A percentile compares a stretch with the other conserved stretches of the same genome.
Conservation (phyloP, 2,329 filamentous ascomycete genomes). For the Aspergillus sp. region DNA sequence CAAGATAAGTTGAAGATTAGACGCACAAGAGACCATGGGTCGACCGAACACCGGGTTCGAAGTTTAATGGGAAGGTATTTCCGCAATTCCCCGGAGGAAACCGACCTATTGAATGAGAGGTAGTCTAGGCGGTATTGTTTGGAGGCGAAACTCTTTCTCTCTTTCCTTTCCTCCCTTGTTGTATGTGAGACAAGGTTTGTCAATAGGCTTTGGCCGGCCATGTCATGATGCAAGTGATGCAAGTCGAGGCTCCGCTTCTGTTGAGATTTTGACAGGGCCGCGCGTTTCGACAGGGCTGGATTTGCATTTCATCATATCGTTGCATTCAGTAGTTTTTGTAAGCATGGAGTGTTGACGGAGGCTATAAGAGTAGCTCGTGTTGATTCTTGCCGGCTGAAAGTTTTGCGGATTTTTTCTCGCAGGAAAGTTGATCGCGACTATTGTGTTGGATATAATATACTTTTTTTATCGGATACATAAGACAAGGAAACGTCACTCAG, state of each 20-base stretch:
- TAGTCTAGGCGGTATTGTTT: not conserved
- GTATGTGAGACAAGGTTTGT: constrained; percentile 2
- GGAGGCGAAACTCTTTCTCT: constrained; percentile 6
- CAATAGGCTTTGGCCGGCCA: constrained; percentile 10
- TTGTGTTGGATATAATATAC: not conserved
- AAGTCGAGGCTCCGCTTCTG: constrained; percentile 12
- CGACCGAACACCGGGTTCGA: not conserved
- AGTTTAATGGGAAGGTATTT: constrained; percentile 5
- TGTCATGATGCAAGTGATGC: constrained; percentile 24
- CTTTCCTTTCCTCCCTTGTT: not conserved
- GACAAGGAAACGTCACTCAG: not conserved
- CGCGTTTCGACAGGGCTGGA: not conserved
- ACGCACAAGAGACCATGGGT: not conserved
- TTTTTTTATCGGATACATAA: not conserved
- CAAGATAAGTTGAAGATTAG: constrained; percentile 6
- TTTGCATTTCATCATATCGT: constrained; percentile 26
- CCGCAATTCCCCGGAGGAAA: not conserved
- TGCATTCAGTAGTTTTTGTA: constrained; percentile 12
- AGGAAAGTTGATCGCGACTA: too few species aligned
- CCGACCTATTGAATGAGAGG: not conserved
- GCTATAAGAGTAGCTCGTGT: constrained; percentile 14
- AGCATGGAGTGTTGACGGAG: not conserved
- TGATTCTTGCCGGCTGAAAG: not conserved
- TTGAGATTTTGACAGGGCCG: not conserved
- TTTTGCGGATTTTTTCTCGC: not conserved